Conservation (phyloP, 768 basidiomycete genomes). For the Collybiopsis confluens region DNA sequence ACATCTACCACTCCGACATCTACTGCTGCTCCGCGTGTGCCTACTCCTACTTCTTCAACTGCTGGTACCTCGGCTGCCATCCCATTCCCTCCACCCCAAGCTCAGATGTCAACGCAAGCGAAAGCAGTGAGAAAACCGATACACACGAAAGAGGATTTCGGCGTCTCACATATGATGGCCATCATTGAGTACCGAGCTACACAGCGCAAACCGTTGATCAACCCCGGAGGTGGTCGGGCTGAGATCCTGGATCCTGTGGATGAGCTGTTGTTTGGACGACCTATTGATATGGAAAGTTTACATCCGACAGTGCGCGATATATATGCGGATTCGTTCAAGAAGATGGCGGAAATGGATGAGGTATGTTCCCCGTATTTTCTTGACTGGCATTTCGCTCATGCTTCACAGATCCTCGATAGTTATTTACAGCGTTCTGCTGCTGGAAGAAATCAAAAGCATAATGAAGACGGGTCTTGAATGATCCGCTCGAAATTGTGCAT, state of each 20-base stretch:
- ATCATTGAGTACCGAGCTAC: slow-evolving; percentile 69
- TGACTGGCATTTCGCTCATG: no score
- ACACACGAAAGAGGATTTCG: slow-evolving; percentile 80
- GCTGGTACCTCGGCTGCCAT: slow-evolving; percentile 19
- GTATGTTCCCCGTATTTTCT: slow-evolving; percentile 28
- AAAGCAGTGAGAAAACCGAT: slow-evolving; percentile 37
- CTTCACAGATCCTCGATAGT: neutral
- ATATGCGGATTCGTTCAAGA: slow-evolving; percentile 65
- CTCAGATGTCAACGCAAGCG: slow-evolving; percentile 18
- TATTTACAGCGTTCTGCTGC: slow-evolving; percentile 6
- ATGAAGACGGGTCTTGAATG: no score
- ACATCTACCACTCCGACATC: slow-evolving; percentile 79
- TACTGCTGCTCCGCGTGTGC: slow-evolving; percentile 55
- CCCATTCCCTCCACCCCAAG: slow-evolving; percentile 18
- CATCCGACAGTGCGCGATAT: slow-evolving; percentile 73
- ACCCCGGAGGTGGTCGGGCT: slow-evolving; percentile 26
- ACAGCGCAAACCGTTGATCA: slow-evolving; percentile 27
- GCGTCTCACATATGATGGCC: slow-evolving; percentile 81
- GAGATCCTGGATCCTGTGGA: slow-evolving; percentile 56
- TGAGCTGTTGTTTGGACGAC: slow-evolving; percentile 66
- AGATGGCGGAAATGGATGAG: slow-evolving; percentile 79
- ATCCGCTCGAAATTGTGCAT: no score
- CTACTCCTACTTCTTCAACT: slow-evolving; percentile 33
- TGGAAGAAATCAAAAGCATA: neutral
- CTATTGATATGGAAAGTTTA: slow-evolving; percentile 54